Conservation (phyloP, 768 basidiomycete genomes). For the Xanthoconium stramineum region DNA sequence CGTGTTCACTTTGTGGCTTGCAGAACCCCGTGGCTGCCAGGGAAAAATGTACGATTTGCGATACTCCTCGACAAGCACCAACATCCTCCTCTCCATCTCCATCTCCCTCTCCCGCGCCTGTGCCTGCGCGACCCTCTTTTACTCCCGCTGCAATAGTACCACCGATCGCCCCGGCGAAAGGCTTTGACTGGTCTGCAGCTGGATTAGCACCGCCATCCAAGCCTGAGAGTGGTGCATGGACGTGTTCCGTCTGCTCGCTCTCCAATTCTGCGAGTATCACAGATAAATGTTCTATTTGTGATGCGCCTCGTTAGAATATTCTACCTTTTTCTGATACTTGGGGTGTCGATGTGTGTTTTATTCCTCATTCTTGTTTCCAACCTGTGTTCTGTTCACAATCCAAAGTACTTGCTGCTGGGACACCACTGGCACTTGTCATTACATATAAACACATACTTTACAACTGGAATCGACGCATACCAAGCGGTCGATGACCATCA, state of each 20-base stretch:
- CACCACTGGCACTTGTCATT: conserved; percentile 5
- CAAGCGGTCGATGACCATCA: neutral
- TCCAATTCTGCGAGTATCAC: conserved; percentile 42
- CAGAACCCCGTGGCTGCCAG: conserved; percentile 35
- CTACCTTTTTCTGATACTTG: conserved; percentile 6
- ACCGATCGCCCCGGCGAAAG: conserved; percentile 9
- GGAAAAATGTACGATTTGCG: conserved; percentile 47
- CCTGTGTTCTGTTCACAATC: neutral
- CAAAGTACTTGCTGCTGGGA: neutral
- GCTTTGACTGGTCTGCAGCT: conserved; percentile 40
- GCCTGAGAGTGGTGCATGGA: conserved; percentile 32
- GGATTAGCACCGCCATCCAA: conserved; percentile 31
- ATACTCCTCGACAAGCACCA: conserved; percentile 32
- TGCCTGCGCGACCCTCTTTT: neutral
- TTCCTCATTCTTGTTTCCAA: conserved; percentile 10
- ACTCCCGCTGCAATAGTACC: neutral
- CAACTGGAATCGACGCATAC: neutral
- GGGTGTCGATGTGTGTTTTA: conserved; percentile 6
- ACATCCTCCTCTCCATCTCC: conserved; percentile 17
- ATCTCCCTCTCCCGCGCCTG: conserved; percentile 4
- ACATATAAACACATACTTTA: conserved; percentile 3
- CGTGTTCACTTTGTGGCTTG: conserved; percentile 50
- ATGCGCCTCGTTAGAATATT: conserved; percentile 35
- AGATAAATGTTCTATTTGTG: conserved; percentile 52
- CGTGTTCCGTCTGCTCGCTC: conserved; percentile 40